Conservation (phyloP, 2,329 filamentous ascomycete genomes). For the Verticillium dahliae region DNA sequence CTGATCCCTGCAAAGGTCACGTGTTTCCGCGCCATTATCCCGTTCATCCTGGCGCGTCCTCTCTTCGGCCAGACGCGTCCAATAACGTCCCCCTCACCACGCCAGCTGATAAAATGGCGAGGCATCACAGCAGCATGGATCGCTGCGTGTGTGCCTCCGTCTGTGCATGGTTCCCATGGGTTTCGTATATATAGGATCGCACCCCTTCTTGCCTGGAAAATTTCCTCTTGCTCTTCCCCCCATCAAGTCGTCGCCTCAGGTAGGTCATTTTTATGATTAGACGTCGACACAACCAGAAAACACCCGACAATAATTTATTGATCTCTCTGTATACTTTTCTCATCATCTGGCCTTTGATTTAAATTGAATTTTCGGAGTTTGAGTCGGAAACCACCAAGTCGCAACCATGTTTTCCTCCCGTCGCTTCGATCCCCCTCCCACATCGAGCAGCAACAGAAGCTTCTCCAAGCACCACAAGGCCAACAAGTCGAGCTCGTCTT, state of each 20-base stretch:
- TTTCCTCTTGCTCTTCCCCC: constrained; percentile 1
- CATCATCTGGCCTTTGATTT: constrained; percentile 9
- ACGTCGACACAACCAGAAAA: background rate
- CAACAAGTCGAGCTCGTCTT: constrained; percentile 45
- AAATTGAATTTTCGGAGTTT: background rate
- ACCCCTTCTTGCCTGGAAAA: constrained; percentile 10
- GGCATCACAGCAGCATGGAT: constrained; percentile 6
- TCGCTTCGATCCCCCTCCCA: constrained; percentile 33
- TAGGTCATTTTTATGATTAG: constrained; percentile 17
- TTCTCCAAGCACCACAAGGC: constrained; percentile 46
- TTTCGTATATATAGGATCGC: constrained; percentile 8
- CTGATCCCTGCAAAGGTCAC: constrained; percentile 2
- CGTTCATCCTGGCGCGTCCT: background rate
- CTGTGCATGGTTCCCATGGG: constrained; percentile 7
- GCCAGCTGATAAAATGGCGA: constrained; percentile 3
- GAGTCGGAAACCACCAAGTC: background rate
- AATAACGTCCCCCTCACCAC: constrained; percentile 10
- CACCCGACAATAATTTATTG: background rate
- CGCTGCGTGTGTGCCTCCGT: constrained; percentile 1
- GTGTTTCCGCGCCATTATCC: constrained; percentile 5
- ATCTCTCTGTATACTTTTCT: constrained; percentile 4
- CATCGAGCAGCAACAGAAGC: constrained; percentile 31
- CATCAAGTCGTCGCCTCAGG: constrained; percentile 20
- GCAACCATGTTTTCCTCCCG: constrained; percentile 13
- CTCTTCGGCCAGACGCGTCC: constrained; percentile 4